Base-by-base conservation (phyloP, 2,329 filamentous ascomycete species). In the Exserohilum turcica region DNA sequence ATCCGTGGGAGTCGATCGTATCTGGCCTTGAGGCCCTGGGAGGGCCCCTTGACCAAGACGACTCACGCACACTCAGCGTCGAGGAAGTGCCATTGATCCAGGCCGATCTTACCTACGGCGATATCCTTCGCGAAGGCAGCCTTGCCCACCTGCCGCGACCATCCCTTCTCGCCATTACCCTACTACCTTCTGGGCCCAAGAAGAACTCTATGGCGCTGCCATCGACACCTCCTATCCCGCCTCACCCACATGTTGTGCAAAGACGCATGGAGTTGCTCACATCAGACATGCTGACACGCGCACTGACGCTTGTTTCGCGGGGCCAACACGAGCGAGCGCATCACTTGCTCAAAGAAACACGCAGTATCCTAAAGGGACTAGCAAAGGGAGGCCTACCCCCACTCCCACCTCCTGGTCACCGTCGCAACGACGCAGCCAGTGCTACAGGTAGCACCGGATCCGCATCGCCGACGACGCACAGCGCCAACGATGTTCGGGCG, bases 1-100 rank as follows among this genome's bases (percentile, higher is more conserved):
- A 99, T 70, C 88, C 92, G 0, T 99, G 94, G 94, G 94, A 97
- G 76, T 94, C 91, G 43, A 93, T 99, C 55, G 91, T 99, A 16
- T 97, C 94, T 5, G 93, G 93, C 0, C 78, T 99, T 9, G 94
- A 99, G 76, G 94, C 93, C 3, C 84, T 99, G 2, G 92, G 94
- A 18, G 94, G 93, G 1, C 86, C 91, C 0, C 80, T 91, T 43
- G 94, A 97, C 61, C 86, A 87, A 53, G 93, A 97, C 56, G 91
- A 94, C 36, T 88, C 91, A 66, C 86, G 93, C 29, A 83, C 87
- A 0, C 76, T 91, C 2, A 97, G 92, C 27, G 90, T 97, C 1
- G 94, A 99, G 73, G 94, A 99, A 74, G 86, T 97, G 2, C 94
- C 94, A 0, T 79, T 99, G 44, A 92, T 99, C 57, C 94, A 97